Evolutionary conservation across 1,139 yeast species (phyloP).

Genomic region (Pichia sp.): DNA sequence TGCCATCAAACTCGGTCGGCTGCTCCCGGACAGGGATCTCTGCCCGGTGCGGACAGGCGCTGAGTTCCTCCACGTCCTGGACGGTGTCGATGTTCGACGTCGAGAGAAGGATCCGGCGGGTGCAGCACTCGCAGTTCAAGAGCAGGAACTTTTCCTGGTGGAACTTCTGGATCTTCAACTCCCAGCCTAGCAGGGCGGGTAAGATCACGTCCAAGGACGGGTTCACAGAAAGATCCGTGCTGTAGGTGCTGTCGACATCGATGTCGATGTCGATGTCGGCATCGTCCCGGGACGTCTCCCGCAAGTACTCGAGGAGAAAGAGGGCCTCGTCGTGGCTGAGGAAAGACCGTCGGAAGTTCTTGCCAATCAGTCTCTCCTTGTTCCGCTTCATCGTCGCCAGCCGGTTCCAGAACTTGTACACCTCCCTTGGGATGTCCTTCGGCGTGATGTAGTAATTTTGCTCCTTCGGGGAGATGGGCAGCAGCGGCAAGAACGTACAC

Average conservation of each 20-base stretch:
- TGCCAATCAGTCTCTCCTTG: slow-evolving; percentile 16
- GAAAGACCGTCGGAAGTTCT: slow-evolving; percentile 9
- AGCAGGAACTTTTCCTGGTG: slow-evolving; percentile 26
- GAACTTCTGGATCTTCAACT: slow-evolving; percentile 27
- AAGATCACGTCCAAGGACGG: slow-evolving; percentile 15
- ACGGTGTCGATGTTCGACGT: background rate
- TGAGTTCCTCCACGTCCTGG: slow-evolving; percentile 18
- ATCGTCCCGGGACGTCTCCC: background rate
- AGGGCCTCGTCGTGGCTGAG: slow-evolving; percentile 10
- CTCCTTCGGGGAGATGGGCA: slow-evolving; percentile 19
- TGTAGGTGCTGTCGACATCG: background rate
- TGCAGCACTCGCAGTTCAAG: slow-evolving; percentile 32
- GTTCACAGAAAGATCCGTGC: background rate
- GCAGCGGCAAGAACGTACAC: slow-evolving; percentile 22
- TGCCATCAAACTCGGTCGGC: slow-evolving; percentile 11
- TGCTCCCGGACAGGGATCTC: slow-evolving; percentile 15
- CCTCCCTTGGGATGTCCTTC: slow-evolving; percentile 26
- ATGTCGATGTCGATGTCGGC: slow-evolving; percentile 8
- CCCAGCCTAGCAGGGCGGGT: slow-evolving; percentile 35
- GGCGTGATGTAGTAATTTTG: slow-evolving; percentile 25
- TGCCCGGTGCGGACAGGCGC: slow-evolving; percentile 27
- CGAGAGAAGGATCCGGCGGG: slow-evolving; percentile 31
- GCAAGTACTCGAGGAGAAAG: slow-evolving; percentile 10
- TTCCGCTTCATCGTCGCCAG: slow-evolving; percentile 18
- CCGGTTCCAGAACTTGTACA: slow-evolving; percentile 19